These are phyloP conservation scores for Mycena albidolilacea DNA, from an alignment of 768 basidiomycete species.

Conservation along the genomic window DNA sequence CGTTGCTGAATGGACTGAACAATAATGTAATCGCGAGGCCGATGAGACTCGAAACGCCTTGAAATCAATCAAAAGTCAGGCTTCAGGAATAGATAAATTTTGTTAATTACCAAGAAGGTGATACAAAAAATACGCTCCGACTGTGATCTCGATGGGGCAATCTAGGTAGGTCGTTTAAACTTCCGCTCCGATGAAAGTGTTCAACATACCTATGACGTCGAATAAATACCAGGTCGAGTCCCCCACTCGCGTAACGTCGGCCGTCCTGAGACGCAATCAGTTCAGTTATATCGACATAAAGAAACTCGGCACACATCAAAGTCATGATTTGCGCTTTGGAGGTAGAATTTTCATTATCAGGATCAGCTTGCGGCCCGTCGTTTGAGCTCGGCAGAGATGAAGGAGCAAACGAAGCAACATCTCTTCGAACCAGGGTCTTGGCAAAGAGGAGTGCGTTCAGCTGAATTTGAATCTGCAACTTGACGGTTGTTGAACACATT, in stretches of 20 bases:
- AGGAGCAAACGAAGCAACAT: background rate
- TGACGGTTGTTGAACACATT: background rate
- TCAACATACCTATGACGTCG: background rate
- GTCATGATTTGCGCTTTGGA: constrained; percentile 6
- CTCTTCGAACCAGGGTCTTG: background rate
- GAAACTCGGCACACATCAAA: constrained; percentile 1
- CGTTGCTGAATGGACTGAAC: constrained; percentile 80
- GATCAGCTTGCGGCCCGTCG: background rate
- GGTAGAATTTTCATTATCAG: background rate
- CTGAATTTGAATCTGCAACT: background rate
- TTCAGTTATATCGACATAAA: background rate
- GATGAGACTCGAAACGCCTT: constrained; percentile 72
- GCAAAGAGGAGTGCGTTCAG: background rate
- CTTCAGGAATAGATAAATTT: background rate
- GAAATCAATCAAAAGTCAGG: background rate
- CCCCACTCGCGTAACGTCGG: background rate
- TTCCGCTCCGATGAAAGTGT: background rate
- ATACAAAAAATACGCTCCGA: background rate
- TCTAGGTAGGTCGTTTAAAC: background rate
- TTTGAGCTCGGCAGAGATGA: background rate
- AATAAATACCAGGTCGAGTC: background rate
- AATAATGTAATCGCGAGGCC: constrained; percentile 84
- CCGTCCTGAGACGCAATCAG: background rate
- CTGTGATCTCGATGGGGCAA: background rate
- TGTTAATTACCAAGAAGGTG: background rate